These are phyloP conservation scores for Euphorbia corollata DNA, from an alignment of 441 rosid genomes.

Conservation along the genomic window DNA sequence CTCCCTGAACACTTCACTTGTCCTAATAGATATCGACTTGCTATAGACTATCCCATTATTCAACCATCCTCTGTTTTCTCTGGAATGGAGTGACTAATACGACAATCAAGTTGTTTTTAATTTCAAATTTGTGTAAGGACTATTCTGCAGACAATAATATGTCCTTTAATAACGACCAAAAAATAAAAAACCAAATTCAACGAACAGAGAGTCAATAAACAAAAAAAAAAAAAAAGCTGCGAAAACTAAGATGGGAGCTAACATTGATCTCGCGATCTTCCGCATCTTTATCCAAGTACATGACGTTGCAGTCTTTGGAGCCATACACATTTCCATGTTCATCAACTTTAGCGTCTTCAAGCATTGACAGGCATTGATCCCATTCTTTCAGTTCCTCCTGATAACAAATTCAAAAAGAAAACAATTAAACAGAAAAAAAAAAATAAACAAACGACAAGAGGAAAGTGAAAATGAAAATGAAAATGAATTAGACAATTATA, in stretches of 20 bases:
- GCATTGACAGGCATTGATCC: conserved; percentile 86
- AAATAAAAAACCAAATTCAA: neutral
- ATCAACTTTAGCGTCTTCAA: conserved; percentile 84
- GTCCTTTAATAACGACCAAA: neutral
- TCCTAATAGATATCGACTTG: neutral
- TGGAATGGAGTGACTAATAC: neutral
- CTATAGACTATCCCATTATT: neutral
- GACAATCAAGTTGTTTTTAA: neutral
- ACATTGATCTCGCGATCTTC: conserved; percentile 93
- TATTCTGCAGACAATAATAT: neutral
- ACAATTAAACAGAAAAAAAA: neutral
- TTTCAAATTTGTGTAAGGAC: neutral
- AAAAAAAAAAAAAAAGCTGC: neutral
- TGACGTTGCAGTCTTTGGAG: conserved; percentile 50
- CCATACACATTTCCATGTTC: conserved; percentile 72
- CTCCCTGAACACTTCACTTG: neutral
- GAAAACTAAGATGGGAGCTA: conserved; percentile 17
- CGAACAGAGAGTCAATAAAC: neutral
- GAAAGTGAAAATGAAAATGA: neutral
- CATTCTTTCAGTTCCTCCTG: conserved; percentile 96
- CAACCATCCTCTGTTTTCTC: neutral
- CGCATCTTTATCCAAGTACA: conserved; percentile 78
- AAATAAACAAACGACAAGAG: neutral
- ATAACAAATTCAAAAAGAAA: conserved; percentile 1
- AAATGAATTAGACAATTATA: neutral